Conservation (phyloP, 768 basidiomycete species). For the Boletus vinaceobasis region DNA sequence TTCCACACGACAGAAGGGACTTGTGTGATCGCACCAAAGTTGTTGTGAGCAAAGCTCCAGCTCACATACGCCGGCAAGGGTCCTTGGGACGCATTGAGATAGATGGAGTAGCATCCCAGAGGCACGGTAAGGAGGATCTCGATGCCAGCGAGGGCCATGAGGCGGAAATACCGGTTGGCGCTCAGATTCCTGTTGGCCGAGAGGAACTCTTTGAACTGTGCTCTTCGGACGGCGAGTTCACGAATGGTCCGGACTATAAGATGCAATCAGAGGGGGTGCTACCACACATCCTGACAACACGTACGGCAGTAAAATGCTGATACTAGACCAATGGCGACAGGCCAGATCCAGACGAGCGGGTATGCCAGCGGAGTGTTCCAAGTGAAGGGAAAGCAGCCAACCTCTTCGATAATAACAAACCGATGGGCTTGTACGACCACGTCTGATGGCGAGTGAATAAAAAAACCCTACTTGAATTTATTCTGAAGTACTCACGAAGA, state of each 20-base stretch:
- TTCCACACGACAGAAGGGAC: slow-evolving; percentile 45
- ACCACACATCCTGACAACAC: slow-evolving; percentile 4
- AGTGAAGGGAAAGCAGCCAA: slow-evolving; percentile 44
- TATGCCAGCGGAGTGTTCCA: slow-evolving; percentile 37
- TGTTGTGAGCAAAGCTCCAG: slow-evolving; percentile 46
- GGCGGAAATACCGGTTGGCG: slow-evolving; percentile 55
- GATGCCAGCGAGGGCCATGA: slow-evolving; percentile 51
- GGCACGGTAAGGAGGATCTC: slow-evolving; percentile 39
- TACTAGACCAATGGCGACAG: slow-evolving; percentile 38
- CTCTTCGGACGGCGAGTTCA: slow-evolving; percentile 29
- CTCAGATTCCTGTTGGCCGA: slow-evolving; percentile 41
- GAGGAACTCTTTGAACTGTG: slow-evolving; percentile 37
- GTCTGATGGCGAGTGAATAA: slow-evolving; percentile 32
- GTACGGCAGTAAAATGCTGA: slow-evolving; percentile 41
- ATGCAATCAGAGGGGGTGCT: background rate
- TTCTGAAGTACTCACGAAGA: slow-evolving; percentile 38
- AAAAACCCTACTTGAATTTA: background rate
- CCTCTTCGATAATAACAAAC: slow-evolving; percentile 45
- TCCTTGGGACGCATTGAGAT: slow-evolving; percentile 30
- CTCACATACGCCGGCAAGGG: slow-evolving; percentile 38
- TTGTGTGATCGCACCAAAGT: slow-evolving; percentile 38
- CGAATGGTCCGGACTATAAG: slow-evolving; percentile 28
- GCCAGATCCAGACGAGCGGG: slow-evolving; percentile 36
- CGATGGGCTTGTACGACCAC: slow-evolving; percentile 50
- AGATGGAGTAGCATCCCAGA: slow-evolving; percentile 35